phyloP scores from a whole-genome alignment of 2,329 filamentous ascomycete genomes.

The Fusarium praegraminearum region DNA sequence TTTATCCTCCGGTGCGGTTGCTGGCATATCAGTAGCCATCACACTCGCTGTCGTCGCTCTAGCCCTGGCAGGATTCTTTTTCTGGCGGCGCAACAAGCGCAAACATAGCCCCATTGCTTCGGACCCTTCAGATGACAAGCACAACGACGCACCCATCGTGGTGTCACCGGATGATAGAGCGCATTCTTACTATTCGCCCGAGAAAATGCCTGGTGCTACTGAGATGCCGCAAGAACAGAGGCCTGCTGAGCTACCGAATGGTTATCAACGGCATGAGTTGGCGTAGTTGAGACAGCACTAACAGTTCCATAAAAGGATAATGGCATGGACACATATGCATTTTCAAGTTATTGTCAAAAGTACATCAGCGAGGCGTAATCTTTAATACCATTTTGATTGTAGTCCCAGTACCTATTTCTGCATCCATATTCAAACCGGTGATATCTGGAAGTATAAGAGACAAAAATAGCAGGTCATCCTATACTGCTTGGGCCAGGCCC shows the following conservation, averaged over 20 bases:
- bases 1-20: slow-evolving; percentile 24
- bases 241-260: neutral
- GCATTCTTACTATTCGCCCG: neutral
- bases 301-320: neutral
- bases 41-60: slow-evolving; percentile 21
- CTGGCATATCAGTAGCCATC: slow-evolving; percentile 11
- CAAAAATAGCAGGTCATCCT: too few species aligned
- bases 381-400: neutral
- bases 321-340: neutral
- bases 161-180: neutral
- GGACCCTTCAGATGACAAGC: neutral
- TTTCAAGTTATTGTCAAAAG: neutral
- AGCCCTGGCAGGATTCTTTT: slow-evolving; percentile 13
- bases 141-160: neutral
- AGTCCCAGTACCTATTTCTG: neutral
- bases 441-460: too few species aligned
- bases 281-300: neutral
- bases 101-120: neutral
- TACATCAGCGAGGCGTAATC: neutral
- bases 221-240: neutral
- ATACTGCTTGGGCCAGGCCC: too few species aligned
- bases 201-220: neutral
- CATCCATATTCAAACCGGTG: neutral
- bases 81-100: slow-evolving; percentile 27
- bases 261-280: slow-evolving; percentile 15